phyloP scores from a whole-genome alignment of 768 basidiomycete genomes.

The Tricholoma furcatifolium region DNA sequence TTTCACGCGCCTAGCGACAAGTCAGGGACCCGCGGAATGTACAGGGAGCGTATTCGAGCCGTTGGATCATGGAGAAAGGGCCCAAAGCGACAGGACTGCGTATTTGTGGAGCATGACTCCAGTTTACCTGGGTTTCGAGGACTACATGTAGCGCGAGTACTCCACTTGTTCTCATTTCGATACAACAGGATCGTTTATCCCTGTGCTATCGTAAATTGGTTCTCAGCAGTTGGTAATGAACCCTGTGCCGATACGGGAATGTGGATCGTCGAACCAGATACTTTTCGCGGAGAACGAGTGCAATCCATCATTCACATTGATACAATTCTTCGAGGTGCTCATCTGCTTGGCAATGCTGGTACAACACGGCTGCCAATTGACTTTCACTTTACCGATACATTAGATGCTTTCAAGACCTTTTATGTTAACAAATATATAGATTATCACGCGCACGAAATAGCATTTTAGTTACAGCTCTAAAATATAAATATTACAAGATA shows the following conservation, averaged over 20 bases:
- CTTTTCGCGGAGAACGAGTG: conserved; percentile 9
- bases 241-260: conserved; percentile 29
- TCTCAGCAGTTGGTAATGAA: conserved; percentile 8
- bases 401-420: no score
- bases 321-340: conserved; percentile 24
- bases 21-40: conserved; percentile 22
- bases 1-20: conserved; percentile 27
- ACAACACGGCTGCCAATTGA: no score
- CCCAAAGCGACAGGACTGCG: conserved; percentile 20
- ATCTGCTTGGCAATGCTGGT: conserved; percentile 27
- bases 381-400: no score
- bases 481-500: no score
- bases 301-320: conserved; percentile 16
- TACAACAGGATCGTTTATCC: conserved; percentile 3
- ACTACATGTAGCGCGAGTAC: conserved; percentile 21
- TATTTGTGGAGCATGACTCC: conserved; percentile 24
- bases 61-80: conserved; percentile 21
- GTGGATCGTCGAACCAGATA: conserved; percentile 28
- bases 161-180: conserved; percentile 27
- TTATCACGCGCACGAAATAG: no score
- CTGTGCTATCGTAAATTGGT: conserved; percentile 33
- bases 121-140: conserved; percentile 24
- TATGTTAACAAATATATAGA: no score
- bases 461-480: no score
- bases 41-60: conserved; percentile 24